Evolutionary conservation across 768 basidiomycete species (phyloP).

Genomic region (Boletellus sp.): DNA sequence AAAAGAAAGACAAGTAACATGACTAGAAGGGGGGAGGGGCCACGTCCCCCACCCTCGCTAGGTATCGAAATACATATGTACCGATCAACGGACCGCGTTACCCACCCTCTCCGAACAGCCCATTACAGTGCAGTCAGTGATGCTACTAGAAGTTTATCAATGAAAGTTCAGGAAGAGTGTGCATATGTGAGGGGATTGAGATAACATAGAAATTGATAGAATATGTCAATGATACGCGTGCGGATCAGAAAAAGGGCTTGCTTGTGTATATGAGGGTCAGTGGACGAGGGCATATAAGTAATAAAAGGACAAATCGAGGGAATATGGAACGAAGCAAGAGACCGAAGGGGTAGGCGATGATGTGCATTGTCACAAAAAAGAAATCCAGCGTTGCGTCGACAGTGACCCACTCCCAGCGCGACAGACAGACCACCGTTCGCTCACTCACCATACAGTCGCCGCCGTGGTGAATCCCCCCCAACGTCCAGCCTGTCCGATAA

Average conservation of each 20-base stretch:
- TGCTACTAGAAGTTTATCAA: too few species aligned
- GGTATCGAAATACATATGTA: too few species aligned
- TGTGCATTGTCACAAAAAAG: background rate
- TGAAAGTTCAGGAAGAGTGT: background rate
- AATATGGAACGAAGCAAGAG: background rate
- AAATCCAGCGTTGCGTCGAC: too few species aligned
- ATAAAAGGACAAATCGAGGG: background rate
- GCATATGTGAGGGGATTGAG: background rate
- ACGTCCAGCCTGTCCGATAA: conserved; percentile 37
- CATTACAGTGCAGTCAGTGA: too few species aligned
- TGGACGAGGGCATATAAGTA: background rate
- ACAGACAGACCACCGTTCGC: too few species aligned
- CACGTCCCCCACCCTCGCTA: too few species aligned
- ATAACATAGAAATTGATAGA: background rate
- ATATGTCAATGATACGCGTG: background rate
- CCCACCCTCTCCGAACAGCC: too few species aligned
- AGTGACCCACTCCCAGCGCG: too few species aligned
- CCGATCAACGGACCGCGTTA: too few species aligned
- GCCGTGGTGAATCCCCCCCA: conserved; percentile 21
- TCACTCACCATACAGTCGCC: conserved; percentile 9
- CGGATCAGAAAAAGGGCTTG: background rate
- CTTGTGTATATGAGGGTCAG: background rate
- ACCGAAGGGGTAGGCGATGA: background rate
- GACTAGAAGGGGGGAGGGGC: too few species aligned
- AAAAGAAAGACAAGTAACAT: too few species aligned